These are phyloP conservation scores for Camelina hispida DNA, from an alignment of 345 rosid species.

Conservation along the genomic window DNA sequence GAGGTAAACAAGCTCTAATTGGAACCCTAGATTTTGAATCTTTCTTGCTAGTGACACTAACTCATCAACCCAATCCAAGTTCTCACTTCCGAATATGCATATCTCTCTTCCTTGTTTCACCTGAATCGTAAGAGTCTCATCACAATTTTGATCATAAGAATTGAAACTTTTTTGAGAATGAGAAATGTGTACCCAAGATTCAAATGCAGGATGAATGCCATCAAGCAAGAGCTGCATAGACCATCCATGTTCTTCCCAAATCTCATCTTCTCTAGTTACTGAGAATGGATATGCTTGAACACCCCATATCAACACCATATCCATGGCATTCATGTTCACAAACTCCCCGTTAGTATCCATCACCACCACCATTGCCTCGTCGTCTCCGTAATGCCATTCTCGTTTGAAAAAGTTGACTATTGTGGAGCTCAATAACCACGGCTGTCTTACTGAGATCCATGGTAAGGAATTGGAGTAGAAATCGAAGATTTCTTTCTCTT, in stretches of 20 bases:
- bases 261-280: conserved; percentile 58
- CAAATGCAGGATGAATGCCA: conserved; percentile 57
- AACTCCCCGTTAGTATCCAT: conserved; percentile 61
- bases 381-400: conserved; percentile 60
- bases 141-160: conserved; percentile 5
- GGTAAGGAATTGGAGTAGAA: conserved; percentile 59
- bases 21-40: conserved; percentile 49
- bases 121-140: conserved; percentile 46
- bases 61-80: conserved; percentile 58
- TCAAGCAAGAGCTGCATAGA: conserved; percentile 56
- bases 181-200: conserved; percentile 54
- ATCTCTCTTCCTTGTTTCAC: conserved; percentile 61
- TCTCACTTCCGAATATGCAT: conserved; percentile 66
- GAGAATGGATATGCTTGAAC: conserved; percentile 75
- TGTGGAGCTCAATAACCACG: conserved; percentile 58
- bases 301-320: conserved; percentile 84
- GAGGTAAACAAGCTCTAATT: conserved; percentile 60
- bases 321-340: conserved; percentile 64
- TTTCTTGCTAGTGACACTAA: conserved; percentile 47
- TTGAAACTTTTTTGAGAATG: neutral
- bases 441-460: conserved; percentile 64
- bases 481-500: conserved; percentile 51
- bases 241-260: conserved; percentile 70
- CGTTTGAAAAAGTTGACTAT: conserved; percentile 54
- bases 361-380: conserved; percentile 62